These are phyloP conservation scores for Coriolopsis trogii DNA, from an alignment of 1,284 basidiomycete species.

Conservation along the genomic window DNA sequence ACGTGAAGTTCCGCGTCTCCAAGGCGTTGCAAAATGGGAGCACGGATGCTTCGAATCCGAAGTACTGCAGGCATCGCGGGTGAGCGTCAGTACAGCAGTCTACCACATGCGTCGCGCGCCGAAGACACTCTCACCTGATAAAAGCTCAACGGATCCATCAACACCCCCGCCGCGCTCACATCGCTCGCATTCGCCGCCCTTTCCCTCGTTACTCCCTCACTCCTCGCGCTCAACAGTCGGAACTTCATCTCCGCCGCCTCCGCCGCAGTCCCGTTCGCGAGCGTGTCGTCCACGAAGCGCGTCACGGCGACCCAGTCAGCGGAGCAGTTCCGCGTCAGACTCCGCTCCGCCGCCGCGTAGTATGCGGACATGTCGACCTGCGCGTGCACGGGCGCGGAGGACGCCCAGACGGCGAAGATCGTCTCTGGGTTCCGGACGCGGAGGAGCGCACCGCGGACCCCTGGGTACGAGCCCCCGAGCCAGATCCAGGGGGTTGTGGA, in stretches of 20 bases:
- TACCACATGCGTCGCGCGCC: background rate
- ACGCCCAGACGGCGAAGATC: conserved; percentile 52
- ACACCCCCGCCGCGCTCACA: conserved; percentile 42
- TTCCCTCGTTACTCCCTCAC: conserved; percentile 39
- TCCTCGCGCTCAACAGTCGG: conserved; percentile 42
- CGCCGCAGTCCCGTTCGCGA: conserved; percentile 38
- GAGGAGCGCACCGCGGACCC: conserved; percentile 42
- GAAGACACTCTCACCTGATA: conserved; percentile 42
- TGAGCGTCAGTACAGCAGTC: background rate
- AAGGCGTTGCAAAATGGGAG: conserved; percentile 52
- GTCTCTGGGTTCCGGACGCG: conserved; percentile 49
- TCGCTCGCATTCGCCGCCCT: conserved; percentile 41
- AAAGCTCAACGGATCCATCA: conserved; percentile 52
- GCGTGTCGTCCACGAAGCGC: conserved; percentile 44
- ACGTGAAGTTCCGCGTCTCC: conserved; percentile 47
- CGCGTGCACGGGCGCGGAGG: conserved; percentile 52
- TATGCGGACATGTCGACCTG: conserved; percentile 54
- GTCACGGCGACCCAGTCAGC: conserved; percentile 55
- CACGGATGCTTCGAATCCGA: conserved; percentile 46
- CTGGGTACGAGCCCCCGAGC: conserved; percentile 53
- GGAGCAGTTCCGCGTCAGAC: conserved; percentile 53
- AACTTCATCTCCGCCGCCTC: conserved; percentile 44
- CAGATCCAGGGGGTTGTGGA: conserved; percentile 49
- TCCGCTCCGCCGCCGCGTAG: conserved; percentile 52
- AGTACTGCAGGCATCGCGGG: conserved; percentile 40